Evolutionary conservation across 2,329 filamentous ascomycete genomes (phyloP).

Genomic region (Huntiella savannae): DNA sequence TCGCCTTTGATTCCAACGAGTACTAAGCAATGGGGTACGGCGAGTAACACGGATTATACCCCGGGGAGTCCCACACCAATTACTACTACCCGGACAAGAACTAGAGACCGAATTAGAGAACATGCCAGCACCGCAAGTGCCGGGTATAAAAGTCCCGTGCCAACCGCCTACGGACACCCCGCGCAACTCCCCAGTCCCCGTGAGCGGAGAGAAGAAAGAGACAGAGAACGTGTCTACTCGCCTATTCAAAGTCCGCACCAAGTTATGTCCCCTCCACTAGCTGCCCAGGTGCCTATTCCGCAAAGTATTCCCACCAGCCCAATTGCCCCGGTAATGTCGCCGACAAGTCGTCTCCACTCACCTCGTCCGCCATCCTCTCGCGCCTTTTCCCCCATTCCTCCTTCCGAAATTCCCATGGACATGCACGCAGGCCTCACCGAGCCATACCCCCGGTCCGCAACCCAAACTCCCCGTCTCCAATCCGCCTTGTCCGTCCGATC

Average conservation of each 20-base stretch:
- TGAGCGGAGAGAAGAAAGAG: not conserved
- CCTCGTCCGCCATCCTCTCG: conserved; percentile 1
- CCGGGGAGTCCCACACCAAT: conserved; percentile 6
- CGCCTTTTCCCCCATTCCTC: conserved; percentile 5
- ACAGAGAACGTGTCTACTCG: not conserved
- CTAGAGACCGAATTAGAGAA: conserved; percentile 9
- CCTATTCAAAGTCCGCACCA: not conserved
- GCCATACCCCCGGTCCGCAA: not conserved
- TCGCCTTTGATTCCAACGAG: conserved; percentile 9
- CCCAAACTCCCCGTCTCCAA: conserved; percentile 5
- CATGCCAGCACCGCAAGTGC: not conserved
- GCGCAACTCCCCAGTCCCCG: not conserved
- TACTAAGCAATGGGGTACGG: not conserved
- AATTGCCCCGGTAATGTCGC: not conserved
- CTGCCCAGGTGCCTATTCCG: conserved; percentile 3
- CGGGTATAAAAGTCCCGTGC: not conserved
- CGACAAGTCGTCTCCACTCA: conserved; percentile 2
- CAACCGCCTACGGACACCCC: conserved; percentile 1
- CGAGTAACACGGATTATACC: conserved; percentile 4
- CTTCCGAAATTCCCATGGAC: conserved; percentile 5
- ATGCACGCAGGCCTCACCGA: conserved; percentile 1
- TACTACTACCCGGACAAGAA: conserved; percentile 6
- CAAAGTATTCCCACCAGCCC: conserved; percentile 2
- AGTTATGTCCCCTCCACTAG: not conserved
- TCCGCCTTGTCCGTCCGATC: not conserved